Base-by-base conservation (phyloP, 2,329 filamentous ascomycete species). In the Hirsutella minnesotensis region DNA sequence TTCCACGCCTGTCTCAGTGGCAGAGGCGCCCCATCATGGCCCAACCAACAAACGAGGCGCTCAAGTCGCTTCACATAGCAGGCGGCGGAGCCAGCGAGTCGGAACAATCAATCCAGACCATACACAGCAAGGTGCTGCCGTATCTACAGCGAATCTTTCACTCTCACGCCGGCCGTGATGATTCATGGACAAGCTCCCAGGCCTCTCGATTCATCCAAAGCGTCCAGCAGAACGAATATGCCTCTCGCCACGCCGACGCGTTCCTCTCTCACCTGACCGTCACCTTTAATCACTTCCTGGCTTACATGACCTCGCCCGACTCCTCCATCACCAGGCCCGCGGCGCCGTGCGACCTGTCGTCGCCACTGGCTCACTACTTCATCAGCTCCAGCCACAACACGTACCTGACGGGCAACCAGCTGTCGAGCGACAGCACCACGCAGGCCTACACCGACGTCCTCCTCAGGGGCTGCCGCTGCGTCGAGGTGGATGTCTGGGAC, bases 401-500 rank as follows among this genome's bases (percentile, higher is more conserved):
- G 0, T 95, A 95, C 53, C 75, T 95, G 19, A 77, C 88, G 2
- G 89, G 89, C 20, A 85, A 90, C 57, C 89, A 95, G 66, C 78
- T 95, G 13, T 86, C 77, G 46, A 90, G 87, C 52, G 79, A 83
- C 47, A 92, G 87, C 41, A 94, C 88, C 57, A 87, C 86, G 0
- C 84, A 88, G 51, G 84, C 86, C 3, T 95, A 95, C 67, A 86
- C 86, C 51, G 81, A 81, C 40, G 86, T 89, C 9, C 68, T 95
- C 44, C 75, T 87, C 52, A 79, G 86, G 41, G 88, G 87, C 2
- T 94, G 89, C 53, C 81, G 89, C 16, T 95, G 89, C 62, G 81
- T 95, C 46, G 89, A 95, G 65, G 86, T 95, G 46, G 89, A 95
- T 56, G 94, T 92, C 53, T 95, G 89, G 89, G 86, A 95, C 58